phyloP scores from a whole-genome alignment of 148 eudicot species.

The Selenicereus undatus region DNA sequence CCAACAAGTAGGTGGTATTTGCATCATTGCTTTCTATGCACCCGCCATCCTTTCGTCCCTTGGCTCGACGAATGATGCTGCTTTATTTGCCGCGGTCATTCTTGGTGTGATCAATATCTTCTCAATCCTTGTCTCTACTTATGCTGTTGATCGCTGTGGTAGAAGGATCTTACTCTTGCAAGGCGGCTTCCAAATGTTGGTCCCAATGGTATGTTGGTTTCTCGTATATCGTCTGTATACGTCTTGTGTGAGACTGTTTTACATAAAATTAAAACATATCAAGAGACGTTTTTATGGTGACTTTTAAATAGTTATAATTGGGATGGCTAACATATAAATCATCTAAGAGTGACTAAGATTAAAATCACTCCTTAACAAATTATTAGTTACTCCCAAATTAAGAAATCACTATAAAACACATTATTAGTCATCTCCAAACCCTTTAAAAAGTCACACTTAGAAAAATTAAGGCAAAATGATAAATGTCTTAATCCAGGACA shows the following conservation, averaged over 20 bases:
- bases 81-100: constrained; percentile 36
- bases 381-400: too few relatives aligned
- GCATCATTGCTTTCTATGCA: constrained; percentile 44
- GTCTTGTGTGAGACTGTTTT: neutral
- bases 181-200: constrained; percentile 47
- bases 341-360: too few relatives aligned
- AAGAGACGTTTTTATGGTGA: too few relatives aligned
- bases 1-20: constrained; percentile 50
- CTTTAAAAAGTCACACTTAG: too few relatives aligned
- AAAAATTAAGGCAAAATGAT: too few relatives aligned
- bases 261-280: too few relatives aligned
- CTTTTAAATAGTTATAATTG: too few relatives aligned
- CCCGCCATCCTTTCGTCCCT: constrained; percentile 41
- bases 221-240: neutral
- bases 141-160: constrained; percentile 41
- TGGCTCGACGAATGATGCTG: constrained; percentile 38
- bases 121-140: constrained; percentile 37
- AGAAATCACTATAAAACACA: too few relatives aligned
- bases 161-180: constrained; percentile 39
- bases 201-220: neutral
- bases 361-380: too few relatives aligned
- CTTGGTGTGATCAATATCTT: constrained; percentile 32
- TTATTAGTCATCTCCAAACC: too few relatives aligned
- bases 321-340: too few relatives aligned
- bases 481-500: too few relatives aligned